A percentile compares a stretch with the other conserved stretches of the same genome.
These are phyloP conservation scores for Zasmidium cellare DNA, from an alignment of 2,329 filamentous ascomycete genomes.

Conservation along the genomic window DNA sequence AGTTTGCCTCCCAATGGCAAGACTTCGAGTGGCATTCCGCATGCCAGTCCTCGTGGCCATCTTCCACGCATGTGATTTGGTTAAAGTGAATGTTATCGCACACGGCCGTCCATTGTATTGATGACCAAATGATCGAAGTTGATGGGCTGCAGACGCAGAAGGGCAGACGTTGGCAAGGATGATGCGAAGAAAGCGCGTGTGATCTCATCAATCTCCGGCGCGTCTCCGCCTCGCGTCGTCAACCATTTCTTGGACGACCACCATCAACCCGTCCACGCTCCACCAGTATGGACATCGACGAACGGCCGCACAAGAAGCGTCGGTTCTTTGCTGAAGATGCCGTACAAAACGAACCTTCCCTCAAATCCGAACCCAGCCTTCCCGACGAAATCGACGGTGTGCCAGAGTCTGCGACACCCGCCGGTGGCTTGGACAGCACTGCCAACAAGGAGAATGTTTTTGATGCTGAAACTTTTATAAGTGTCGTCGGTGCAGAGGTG, in stretches of 20 bases:
- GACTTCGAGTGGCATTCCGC: neutral
- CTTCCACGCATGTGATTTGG: neutral
- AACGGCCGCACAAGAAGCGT: slow-evolving; percentile 61
- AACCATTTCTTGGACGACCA: neutral
- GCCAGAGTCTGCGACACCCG: slow-evolving; percentile 21
- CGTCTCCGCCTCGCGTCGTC: neutral
- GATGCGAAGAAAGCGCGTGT: neutral
- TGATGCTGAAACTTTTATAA: slow-evolving; percentile 56
- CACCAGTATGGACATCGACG: slow-evolving; percentile 41
- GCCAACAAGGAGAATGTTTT: slow-evolving; percentile 42
- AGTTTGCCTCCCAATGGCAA: neutral
- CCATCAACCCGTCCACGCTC: neutral
- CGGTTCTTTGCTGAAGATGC: slow-evolving; percentile 62
- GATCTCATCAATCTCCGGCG: slow-evolving; percentile 4
- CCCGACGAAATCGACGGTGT: slow-evolving; percentile 36
- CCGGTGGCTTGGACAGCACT: slow-evolving; percentile 10
- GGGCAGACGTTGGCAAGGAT: neutral
- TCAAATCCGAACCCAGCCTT: slow-evolving; percentile 32
- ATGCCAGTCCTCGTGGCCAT: neutral
- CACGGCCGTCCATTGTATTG: neutral
- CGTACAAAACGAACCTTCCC: slow-evolving; percentile 26
- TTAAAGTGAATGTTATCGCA: neutral
- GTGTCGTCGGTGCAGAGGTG: slow-evolving; percentile 58
- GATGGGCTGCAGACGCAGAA: neutral
- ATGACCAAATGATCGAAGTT: neutral